phyloP scores from a whole-genome alignment of 306 rosid genomes.

The Vigna hirtella region DNA sequence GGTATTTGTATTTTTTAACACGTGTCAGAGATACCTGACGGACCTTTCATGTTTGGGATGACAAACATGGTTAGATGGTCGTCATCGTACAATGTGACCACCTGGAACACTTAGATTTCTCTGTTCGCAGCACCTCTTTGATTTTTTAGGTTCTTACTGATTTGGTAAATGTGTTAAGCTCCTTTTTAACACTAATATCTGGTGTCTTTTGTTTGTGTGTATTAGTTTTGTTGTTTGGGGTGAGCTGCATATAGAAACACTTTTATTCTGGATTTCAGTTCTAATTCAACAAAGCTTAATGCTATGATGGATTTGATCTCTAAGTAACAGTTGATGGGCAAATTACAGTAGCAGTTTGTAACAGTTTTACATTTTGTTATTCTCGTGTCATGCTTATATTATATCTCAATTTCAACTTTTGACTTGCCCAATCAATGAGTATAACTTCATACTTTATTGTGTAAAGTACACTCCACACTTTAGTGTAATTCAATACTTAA shows the following conservation, averaged over 20 bases:
- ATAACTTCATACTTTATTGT: background rate
- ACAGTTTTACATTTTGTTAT: background rate
- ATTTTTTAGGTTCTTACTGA: conserved; percentile 20
- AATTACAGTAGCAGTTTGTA: background rate
- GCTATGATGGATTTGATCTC: background rate
- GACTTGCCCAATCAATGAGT: background rate
- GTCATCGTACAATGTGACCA: conserved; percentile 27
- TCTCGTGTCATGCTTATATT: background rate
- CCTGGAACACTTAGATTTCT: conserved; percentile 15
- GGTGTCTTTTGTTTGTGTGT: conserved; percentile 4
- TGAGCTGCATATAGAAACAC: conserved; percentile 21
- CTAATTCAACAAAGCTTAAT: conserved; percentile 2
- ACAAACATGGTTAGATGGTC: background rate
- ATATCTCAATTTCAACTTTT: background rate
- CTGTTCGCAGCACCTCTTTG: background rate
- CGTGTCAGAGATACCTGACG: background rate
- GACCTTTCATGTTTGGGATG: conserved; percentile 5
- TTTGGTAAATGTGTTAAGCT: background rate
- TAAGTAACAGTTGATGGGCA: background rate
- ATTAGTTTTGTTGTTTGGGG: background rate
- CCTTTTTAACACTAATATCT: conserved; percentile 21
- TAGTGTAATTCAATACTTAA: background rate
- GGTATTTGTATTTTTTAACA: background rate
- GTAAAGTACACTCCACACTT: background rate
- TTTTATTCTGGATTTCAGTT: conserved; percentile 11